Evolutionary conservation across 306 rosid genomes (phyloP).

Genomic region (Glycyrrhiza uralensis): DNA sequence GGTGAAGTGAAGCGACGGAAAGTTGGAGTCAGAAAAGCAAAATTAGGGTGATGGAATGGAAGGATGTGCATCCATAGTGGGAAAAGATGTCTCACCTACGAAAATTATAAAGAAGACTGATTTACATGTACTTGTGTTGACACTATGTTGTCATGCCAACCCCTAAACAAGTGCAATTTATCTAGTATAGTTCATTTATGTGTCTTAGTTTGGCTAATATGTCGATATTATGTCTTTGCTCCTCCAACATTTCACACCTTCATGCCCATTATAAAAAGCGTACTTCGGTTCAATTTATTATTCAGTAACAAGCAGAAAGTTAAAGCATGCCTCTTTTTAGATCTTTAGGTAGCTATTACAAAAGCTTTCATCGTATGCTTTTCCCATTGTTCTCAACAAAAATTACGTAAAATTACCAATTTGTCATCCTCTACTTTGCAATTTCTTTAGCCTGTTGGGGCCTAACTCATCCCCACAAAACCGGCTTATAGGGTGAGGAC

Average conservation of each 20-base stretch:
- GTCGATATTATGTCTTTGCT: slow-evolving; percentile 52
- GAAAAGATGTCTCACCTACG: slow-evolving; percentile 19
- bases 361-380: background rate
- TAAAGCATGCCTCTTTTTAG: slow-evolving; percentile 8
- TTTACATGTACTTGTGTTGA: slow-evolving; percentile 23
- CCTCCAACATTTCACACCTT: slow-evolving; percentile 5
- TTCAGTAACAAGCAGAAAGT: background rate
- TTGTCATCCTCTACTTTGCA: background rate
- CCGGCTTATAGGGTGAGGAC: no score
- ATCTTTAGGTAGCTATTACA: background rate
- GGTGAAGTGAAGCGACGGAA: no score
- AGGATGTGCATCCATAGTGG: slow-evolving; percentile 15
- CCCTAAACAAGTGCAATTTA: background rate
- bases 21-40: background rate
- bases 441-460: background rate
- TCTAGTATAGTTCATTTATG: background rate
- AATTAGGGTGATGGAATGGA: background rate
- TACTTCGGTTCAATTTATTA: background rate
- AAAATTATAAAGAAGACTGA: background rate
- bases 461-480: no score
- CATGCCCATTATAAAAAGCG: background rate
- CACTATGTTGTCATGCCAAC: slow-evolving; percentile 60
- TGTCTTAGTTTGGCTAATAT: slow-evolving; percentile 14
- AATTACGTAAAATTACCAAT: background rate
- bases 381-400: background rate